Base-by-base conservation (phyloP, 2,329 filamentous ascomycete genomes). In the Aschersonia sp. region DNA sequence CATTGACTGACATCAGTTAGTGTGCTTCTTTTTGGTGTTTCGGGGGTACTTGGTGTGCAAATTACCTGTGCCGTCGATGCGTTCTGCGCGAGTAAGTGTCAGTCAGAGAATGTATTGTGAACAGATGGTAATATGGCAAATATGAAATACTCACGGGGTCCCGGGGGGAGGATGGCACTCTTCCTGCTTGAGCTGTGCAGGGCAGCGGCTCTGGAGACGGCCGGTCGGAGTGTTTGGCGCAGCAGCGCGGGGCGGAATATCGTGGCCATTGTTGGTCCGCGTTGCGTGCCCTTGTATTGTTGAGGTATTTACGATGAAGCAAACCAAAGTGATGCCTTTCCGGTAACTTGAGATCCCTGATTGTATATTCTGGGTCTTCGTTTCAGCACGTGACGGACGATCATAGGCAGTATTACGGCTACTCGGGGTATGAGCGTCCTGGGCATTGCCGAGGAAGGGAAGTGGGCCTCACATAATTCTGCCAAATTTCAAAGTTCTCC, bases 151-250 rank as follows among this genome's bases (percentile, higher is more conserved):
- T 70, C 74, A 92, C 89, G 92, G 60, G 89, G 89, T 55, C 85
- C 78, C 48, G 89, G 82, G 51, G 91, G 88, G 50, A 98, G 76
- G 61, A 98, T 83, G 59, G 79, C 75, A 91, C 83, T 62, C 76
- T 74, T 66, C 68, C 78, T 78, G 67, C 80, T 75, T 42, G 86
- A 87, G 60, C 84, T 86, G 69, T 96, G 89, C 77, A 98, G 95
- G 57, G 85, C 82, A 55, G 89, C 83, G 58, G 82, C 73, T 65
- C 80, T 73, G 56, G 69, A 67, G 55, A 53, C 56, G 53, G 45
- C 30, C 29, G 47, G 38, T 5, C 63, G 62, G 54, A 61, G 65
- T 46, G 72, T 65, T 66, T 77, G 75, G 65, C 74, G 70, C 50
- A 79, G 69, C 63, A 78, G 64, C 54, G 70, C 65, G 48, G 75